Evolutionary conservation across 345 rosid genomes (phyloP), one percentile per base, ranked within the genome.

Genomic region (Aquilaria malaccensis): DNA sequence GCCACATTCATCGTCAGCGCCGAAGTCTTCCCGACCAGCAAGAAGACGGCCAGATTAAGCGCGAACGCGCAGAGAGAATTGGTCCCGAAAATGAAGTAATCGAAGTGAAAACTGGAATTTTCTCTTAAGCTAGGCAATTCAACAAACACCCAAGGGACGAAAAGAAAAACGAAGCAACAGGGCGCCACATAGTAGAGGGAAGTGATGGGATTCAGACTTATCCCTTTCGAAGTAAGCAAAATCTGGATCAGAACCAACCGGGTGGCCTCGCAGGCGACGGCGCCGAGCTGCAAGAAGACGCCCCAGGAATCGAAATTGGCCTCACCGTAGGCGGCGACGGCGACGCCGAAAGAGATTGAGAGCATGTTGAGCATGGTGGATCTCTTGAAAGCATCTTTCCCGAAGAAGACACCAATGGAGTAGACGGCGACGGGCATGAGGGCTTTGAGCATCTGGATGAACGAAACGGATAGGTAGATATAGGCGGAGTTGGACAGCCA

Each of bases 401-500:
- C 74, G 49, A 85, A 71, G 48, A 68, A 15, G 51, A 81, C 81
- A 33, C 86, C 85, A 30, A 81, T 79, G 3, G 98, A 89, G 73
- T 92, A 92, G 10, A 92, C 98, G 10, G 98, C 97, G 9, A 92
- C 97, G 0, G 98, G 97, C 98, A 92, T 92, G 9, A 92, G 81
- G 49, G 98, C 97, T 49, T 92, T 92, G 14, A 91, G 83, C 98
- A 91, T 91, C 83, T 91, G 98, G 72, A 91, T 91, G 70, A 91
- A 91, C 15, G 96, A 89, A 33, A 92, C 98, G 14, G 98, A 92
- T 69, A 92, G 83, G 65, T 89, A 92, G 46, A 92, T 92, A 74
- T 92, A 92, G 33, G 98, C 95, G 15, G 98, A 92, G 52, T 92
- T 92, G 12, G 98, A 89, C 4, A 92, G 85, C 98, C 98, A 92